phyloP scores from a whole-genome alignment of 176 grass and related monocot genomes.

The Metroxylon sagu region DNA sequence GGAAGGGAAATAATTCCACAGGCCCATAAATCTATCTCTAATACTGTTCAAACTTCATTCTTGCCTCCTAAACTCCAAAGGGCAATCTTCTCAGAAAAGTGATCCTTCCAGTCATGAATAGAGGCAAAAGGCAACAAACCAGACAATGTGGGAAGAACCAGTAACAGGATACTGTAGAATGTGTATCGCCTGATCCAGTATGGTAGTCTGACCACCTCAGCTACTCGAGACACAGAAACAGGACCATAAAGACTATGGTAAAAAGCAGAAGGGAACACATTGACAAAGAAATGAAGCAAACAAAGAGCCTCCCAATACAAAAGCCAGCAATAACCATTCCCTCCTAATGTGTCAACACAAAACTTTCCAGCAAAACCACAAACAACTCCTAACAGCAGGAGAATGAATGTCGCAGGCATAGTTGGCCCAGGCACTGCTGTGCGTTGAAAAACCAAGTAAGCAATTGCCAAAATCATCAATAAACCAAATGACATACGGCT shows the following conservation, averaged over 20 bases:
- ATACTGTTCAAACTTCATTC: not conserved
- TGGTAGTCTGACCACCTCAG: slow-evolving; percentile 18
- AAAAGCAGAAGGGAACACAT: slow-evolving; percentile 52
- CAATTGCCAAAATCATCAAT: slow-evolving; percentile 74
- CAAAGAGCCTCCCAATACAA: slow-evolving; percentile 75
- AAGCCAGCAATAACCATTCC: slow-evolving; percentile 64
- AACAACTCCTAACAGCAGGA: slow-evolving; percentile 58
- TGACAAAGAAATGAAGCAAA: slow-evolving; percentile 63
- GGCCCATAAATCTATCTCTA: too few species aligned
- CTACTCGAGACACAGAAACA: slow-evolving; percentile 27
- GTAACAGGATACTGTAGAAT: slow-evolving; percentile 54
- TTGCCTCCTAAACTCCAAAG: not conserved
- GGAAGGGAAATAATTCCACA: too few species aligned
- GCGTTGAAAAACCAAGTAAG: slow-evolving; percentile 56
- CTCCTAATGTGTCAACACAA: slow-evolving; percentile 65
- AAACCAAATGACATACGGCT: slow-evolving; percentile 65
- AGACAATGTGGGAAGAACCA: slow-evolving; percentile 48
- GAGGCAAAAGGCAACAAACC: slow-evolving; percentile 90
- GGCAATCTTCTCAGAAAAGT: slow-evolving; percentile 31
- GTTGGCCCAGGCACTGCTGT: slow-evolving; percentile 37
- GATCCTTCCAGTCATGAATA: slow-evolving; percentile 41
- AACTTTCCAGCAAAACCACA: slow-evolving; percentile 71
- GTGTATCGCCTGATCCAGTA: slow-evolving; percentile 59
- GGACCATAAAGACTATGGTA: slow-evolving; percentile 61
- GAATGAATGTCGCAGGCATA: slow-evolving; percentile 89